Conservation (phyloP, 768 basidiomycete species). For the Strobilomyces dryophilus region DNA sequence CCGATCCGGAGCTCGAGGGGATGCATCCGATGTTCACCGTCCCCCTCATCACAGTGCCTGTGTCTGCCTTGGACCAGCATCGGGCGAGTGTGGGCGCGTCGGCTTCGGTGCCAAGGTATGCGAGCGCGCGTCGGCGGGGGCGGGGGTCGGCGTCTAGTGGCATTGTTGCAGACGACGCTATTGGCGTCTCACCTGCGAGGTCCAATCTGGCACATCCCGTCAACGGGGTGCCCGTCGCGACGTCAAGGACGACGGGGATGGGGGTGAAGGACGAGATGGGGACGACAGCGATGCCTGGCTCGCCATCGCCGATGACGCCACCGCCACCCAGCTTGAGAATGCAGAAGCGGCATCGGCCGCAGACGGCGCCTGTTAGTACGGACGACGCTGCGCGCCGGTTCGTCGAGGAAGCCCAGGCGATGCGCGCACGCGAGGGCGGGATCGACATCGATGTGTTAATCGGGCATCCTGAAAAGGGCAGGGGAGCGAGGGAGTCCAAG, state of each 20-base stretch:
- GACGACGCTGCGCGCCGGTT: constrained; percentile 15
- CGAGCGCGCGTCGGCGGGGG: neutral
- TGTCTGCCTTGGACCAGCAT: neutral
- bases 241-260: neutral
- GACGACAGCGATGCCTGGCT: neutral
- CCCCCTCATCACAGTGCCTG: constrained; percentile 24
- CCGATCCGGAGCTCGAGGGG: neutral
- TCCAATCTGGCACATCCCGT: neutral
- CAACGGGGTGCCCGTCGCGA: neutral
- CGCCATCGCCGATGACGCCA: neutral
- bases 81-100: neutral
- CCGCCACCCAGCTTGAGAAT: constrained; percentile 1
- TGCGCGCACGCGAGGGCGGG: constrained; percentile 1
- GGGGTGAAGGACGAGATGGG: neutral
- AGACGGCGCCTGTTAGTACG: constrained; percentile 20
- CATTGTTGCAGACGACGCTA: neutral
- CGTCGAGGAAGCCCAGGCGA: constrained; percentile 4
- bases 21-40: constrained; percentile 30
- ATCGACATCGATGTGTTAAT: neutral
- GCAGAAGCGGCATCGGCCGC: constrained; percentile 17
- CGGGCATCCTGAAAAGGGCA: neutral
- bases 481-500: neutral
- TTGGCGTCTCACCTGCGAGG: neutral
- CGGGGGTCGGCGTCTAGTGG: neutral
- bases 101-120: neutral